Percentiles rank a stretch among this genome's conserved stretches.
Conservation (phyloP, 1,284 basidiomycete species). For the Microbotryum saponariae region DNA sequence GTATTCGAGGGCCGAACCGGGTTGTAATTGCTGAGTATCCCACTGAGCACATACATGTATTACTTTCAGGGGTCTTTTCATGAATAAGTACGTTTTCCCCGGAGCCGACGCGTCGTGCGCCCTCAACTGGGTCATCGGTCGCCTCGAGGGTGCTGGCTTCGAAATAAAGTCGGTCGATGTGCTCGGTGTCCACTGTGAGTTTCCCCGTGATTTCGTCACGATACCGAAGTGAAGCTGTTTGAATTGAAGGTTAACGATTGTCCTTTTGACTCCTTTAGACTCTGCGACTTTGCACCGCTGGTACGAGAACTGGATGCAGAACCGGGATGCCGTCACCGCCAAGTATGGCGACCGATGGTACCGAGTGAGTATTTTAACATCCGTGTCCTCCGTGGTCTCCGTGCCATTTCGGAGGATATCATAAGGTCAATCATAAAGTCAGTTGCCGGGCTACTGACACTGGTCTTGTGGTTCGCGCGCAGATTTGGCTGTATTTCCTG, state of each 20-base stretch:
- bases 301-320: conserved; percentile 68
- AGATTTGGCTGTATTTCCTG: conserved; percentile 39
- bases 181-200: conserved; percentile 48
- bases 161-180: conserved; percentile 96
- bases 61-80: conserved; percentile 63
- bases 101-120: conserved; percentile 94
- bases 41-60: conserved; percentile 4
- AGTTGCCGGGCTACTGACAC: background rate
- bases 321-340: conserved; percentile 72
- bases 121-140: conserved; percentile 85
- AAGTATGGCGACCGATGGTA: conserved; percentile 74
- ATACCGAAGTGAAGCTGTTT: background rate
- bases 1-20: background rate
- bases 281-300: conserved; percentile 86
- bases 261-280: conserved; percentile 41
- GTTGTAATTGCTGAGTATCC: background rate
- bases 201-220: background rate
- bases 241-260: background rate
- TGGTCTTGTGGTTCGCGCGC: conserved; percentile 6
- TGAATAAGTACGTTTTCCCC: conserved; percentile 66
- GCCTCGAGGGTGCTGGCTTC: conserved; percentile 82
- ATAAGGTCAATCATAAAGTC: background rate
- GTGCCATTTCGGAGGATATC: background rate
- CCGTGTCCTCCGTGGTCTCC: conserved; percentile 55
- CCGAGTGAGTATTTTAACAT: conserved; percentile 38